A percentile compares a stretch with the other conserved stretches of the same genome.
phyloP scores from a whole-genome alignment of 2,329 filamentous ascomycete genomes.

The Penicillium sp. region DNA sequence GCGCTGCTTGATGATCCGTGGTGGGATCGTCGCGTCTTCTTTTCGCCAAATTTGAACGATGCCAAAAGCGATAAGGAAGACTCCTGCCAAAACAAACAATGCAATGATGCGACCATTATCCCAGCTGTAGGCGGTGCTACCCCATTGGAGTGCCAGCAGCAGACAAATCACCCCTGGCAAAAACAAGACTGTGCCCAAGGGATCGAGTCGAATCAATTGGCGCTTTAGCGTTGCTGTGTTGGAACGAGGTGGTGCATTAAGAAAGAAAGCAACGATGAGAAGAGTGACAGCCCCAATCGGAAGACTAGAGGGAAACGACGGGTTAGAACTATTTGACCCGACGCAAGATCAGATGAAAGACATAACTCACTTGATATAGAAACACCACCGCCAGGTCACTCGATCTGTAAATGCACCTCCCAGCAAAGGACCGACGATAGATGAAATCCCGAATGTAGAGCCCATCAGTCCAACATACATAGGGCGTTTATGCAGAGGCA shows the following conservation, averaged over 20 bases:
- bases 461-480: constrained; percentile 47
- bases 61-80: constrained; percentile 44
- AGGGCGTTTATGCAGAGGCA: constrained; percentile 56
- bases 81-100: constrained; percentile 18
- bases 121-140: constrained; percentile 23
- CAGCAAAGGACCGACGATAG: constrained; percentile 42
- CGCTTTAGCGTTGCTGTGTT: constrained; percentile 24
- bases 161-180: constrained; percentile 24
- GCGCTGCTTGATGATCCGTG: constrained; percentile 50
- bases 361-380: constrained; percentile 39
- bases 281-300: constrained; percentile 43
- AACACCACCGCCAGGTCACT: constrained; percentile 44
- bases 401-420: constrained; percentile 47
- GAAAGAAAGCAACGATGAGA: constrained; percentile 49
- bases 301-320: constrained; percentile 18
- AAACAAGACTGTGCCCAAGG: constrained; percentile 36
- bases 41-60: constrained; percentile 47
- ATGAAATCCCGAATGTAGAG: constrained; percentile 58
- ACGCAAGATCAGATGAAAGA: background rate
- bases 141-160: constrained; percentile 26
- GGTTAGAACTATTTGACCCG: background rate
- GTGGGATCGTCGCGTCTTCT: constrained; percentile 53
- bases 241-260: constrained; percentile 37
- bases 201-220: constrained; percentile 44
- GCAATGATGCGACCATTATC: constrained; percentile 22